Percentiles rank a stretch among this genome's conserved stretches.
phyloP scores from a whole-genome alignment of 2,329 filamentous ascomycete genomes.

The Fusarium tanahbumbuense region DNA sequence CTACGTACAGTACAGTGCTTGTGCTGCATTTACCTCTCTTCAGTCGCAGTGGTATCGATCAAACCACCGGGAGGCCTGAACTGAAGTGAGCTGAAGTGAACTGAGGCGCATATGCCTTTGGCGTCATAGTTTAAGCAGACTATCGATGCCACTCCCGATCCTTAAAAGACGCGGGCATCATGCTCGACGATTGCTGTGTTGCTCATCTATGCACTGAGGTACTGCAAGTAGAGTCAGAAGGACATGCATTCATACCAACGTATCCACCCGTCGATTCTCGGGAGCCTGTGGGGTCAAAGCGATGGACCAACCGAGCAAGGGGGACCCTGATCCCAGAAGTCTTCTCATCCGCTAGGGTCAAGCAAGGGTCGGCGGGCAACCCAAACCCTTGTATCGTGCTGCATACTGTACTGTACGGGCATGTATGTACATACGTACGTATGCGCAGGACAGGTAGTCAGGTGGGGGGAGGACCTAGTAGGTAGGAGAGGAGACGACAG shows the following conservation, averaged over 20 bases:
- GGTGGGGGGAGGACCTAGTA: slow-evolving; percentile 18
- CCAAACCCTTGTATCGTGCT: slow-evolving; percentile 27
- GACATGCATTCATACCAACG: slow-evolving; percentile 31
- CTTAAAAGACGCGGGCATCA: slow-evolving; percentile 10
- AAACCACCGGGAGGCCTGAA: slow-evolving; percentile 16
- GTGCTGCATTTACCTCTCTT: neutral
- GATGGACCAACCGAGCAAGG: slow-evolving; percentile 34
- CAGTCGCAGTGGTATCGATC: slow-evolving; percentile 1
- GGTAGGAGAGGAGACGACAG: slow-evolving; percentile 7
- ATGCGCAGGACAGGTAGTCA: neutral
- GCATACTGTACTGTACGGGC: slow-evolving; percentile 3
- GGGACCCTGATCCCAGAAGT: slow-evolving; percentile 32
- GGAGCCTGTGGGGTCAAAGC: slow-evolving; percentile 39
- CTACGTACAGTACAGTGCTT: slow-evolving; percentile 1
- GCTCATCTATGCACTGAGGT: slow-evolving; percentile 10
- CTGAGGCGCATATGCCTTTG: slow-evolving; percentile 23
- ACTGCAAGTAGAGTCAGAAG: slow-evolving; percentile 38
- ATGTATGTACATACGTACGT: slow-evolving; percentile 1
- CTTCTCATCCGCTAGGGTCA: slow-evolving; percentile 32
- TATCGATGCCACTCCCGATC: slow-evolving; percentile 24
- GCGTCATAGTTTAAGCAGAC: slow-evolving; percentile 2
- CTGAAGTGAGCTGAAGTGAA: slow-evolving; percentile 9
- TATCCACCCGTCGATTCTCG: slow-evolving; percentile 36
- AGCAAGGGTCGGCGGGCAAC: slow-evolving; percentile 35
- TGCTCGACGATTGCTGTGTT: slow-evolving; percentile 18